phyloP scores from a whole-genome alignment of 2,329 filamentous ascomycete genomes.

The Cladophialophora yegresii region DNA sequence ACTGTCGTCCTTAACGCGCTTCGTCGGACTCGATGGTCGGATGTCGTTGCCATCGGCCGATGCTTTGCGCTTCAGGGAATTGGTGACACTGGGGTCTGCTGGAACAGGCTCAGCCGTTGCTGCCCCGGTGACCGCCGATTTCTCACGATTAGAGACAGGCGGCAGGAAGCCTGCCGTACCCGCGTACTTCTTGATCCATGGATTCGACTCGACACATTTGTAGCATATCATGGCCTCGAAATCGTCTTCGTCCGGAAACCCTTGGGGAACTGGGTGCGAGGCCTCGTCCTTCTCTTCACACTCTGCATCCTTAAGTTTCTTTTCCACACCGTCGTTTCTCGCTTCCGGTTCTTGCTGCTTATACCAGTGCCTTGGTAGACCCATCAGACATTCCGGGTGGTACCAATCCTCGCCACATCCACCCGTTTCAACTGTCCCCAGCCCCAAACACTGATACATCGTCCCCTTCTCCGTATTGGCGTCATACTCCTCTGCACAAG shows the following conservation, averaged over 20 bases:
- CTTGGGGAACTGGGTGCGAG: slow-evolving; percentile 69
- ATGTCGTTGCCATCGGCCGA: slow-evolving; percentile 37
- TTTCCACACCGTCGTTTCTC: slow-evolving; percentile 40
- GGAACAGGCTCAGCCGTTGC: not conserved
- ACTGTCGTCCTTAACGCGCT: slow-evolving; percentile 67
- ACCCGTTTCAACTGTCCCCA: slow-evolving; percentile 76
- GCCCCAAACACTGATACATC: slow-evolving; percentile 94
- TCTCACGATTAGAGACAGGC: slow-evolving; percentile 60
- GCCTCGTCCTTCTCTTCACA: slow-evolving; percentile 35
- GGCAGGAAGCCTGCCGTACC: slow-evolving; percentile 76
- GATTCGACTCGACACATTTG: slow-evolving; percentile 82
- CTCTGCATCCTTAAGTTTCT: slow-evolving; percentile 30
- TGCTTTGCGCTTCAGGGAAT: slow-evolving; percentile 50
- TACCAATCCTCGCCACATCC: slow-evolving; percentile 98
- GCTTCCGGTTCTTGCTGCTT: slow-evolving; percentile 51
- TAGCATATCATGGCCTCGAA: slow-evolving; percentile 93
- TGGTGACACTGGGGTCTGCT: not conserved
- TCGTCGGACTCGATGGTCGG: slow-evolving; percentile 42
- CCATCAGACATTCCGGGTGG: slow-evolving; percentile 88
- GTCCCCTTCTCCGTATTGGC: slow-evolving; percentile 87
- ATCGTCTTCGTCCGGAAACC: slow-evolving; percentile 84
- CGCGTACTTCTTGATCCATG: slow-evolving; percentile 90
- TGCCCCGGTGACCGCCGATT: slow-evolving; percentile 22
- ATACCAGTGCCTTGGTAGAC: slow-evolving; percentile 72
- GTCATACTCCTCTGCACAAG: slow-evolving; percentile 84